A percentile compares a stretch with the other conserved stretches of the same genome.
Evolutionary conservation across 2,329 filamentous ascomycete genomes (phyloP).

Genomic region (Fusarium avenaceum): DNA sequence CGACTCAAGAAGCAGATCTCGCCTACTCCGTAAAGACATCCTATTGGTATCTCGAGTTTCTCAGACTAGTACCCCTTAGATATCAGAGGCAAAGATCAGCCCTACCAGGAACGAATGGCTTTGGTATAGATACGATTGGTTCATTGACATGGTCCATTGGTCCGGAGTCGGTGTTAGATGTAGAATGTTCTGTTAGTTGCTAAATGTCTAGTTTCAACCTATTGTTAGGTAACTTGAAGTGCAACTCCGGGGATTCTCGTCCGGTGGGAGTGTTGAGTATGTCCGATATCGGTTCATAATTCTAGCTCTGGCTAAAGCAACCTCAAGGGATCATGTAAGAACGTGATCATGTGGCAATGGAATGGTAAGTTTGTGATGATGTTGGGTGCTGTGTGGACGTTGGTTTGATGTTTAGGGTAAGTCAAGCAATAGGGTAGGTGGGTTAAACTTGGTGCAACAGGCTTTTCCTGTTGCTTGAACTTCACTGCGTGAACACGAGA

Average conservation of each 20-base stretch:
- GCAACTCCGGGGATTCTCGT: not conserved
- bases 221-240: not conserved
- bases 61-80: not conserved
- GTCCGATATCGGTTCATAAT: not conserved
- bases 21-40: not conserved
- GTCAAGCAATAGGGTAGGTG: not conserved
- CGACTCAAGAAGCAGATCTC: not conserved
- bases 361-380: not conserved
- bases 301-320: not conserved
- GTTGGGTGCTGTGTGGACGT: not conserved
- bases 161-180: not conserved
- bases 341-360: not conserved
- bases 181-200: not conserved
- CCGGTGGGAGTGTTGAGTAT: not conserved
- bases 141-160: not conserved
- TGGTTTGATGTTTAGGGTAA: not conserved
- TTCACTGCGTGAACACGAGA: not conserved
- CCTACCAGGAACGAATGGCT: conserved; percentile 19
- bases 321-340: not conserved
- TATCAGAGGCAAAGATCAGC: conserved; percentile 20
- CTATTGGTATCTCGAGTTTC: not conserved
- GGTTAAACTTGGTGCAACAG: not conserved
- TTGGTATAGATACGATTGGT: not conserved
- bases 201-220: not conserved
- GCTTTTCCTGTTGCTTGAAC: not conserved